These are phyloP conservation scores for Beta lomatogona DNA, from an alignment of 179 eudicot genomes.

Conservation along the genomic window DNA sequence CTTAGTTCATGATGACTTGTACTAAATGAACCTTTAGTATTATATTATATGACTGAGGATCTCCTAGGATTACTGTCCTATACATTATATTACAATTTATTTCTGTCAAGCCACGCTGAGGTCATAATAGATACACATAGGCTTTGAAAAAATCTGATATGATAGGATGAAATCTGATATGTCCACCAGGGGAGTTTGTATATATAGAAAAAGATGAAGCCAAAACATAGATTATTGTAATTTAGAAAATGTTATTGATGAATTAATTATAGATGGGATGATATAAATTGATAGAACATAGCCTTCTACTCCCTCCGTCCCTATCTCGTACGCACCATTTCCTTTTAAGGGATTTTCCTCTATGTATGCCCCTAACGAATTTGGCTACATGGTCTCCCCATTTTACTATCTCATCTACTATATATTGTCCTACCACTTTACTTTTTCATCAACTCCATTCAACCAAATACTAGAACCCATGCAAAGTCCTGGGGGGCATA, in stretches of 20 bases:
- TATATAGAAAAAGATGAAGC: not conserved
- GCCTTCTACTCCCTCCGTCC: not conserved
- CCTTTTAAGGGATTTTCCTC: no score
- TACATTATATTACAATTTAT: not conserved
- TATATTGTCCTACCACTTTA: no score
- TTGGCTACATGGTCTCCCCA: no score
- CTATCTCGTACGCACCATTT: no score
- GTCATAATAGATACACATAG: conserved; percentile 3
- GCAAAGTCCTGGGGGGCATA: no score
- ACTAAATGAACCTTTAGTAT: not conserved
- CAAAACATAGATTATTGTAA: not conserved
- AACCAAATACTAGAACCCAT: no score
- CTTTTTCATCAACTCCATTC: no score
- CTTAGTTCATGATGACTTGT: not conserved
- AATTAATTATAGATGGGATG: not conserved
- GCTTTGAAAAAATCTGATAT: conserved; percentile 5
- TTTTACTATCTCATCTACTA: no score
- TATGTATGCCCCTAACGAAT: no score
- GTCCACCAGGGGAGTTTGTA: not conserved
- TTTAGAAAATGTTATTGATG: not conserved
- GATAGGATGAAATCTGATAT: conserved; percentile 21
- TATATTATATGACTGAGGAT: not conserved
- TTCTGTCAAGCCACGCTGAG: conserved; percentile 1
- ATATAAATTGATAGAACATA: not conserved
- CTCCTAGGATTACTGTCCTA: not conserved